Evolutionary conservation across 495 filamentous ascomycete species (phyloP), one percentile per base, ranked within the genome.

Genomic region (Penicillium pulvis): DNA sequence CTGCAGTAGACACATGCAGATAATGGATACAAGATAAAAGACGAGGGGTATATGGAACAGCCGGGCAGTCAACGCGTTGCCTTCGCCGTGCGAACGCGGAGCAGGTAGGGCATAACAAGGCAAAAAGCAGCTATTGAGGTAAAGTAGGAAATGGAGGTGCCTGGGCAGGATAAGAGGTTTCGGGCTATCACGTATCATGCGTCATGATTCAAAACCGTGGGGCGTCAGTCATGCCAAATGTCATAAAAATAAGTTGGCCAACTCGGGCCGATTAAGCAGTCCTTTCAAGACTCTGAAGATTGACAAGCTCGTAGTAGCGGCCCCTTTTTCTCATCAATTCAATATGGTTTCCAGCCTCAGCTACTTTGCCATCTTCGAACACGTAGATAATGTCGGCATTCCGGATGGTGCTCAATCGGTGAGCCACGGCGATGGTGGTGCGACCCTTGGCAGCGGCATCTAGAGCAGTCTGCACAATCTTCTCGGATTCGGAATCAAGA

Each of bases 381-480:
- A 94, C 90, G 54, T 91, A 93, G 61, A 93, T 94, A 49, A 90
- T 69, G 67, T 93, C 90, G 12, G 90, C 90, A 56, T 90, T 89
- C 71, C 92, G 89, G 53, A 93, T 90, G 1, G 90, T 91, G 56
- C 84, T 88, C 19, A 93, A 70, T 26, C 89, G 82, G 68, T 93
- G 90, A 20, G 90, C 90, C 1, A 93, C 89, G 1, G 89, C 88
- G 53, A 93, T 87, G 2, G 90, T 92, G 0, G 90, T 93, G 30
- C 90, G 79, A 33, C 90, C 90, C 60, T 83, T 80, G 2, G 89
- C 88, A 1, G 88, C 89, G 31, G 82, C 80, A 64, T 91, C 89
- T 19, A 95, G 77, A 0, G 91, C 91, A 6, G 83, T 88, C 68
- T 95, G 91, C 12, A 95, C 90, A 5, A 92, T 83, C 71, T 90